Evolutionary conservation across 139 green algal species (phyloP).

Genomic region (Chlamydomonas eustigma): DNA sequence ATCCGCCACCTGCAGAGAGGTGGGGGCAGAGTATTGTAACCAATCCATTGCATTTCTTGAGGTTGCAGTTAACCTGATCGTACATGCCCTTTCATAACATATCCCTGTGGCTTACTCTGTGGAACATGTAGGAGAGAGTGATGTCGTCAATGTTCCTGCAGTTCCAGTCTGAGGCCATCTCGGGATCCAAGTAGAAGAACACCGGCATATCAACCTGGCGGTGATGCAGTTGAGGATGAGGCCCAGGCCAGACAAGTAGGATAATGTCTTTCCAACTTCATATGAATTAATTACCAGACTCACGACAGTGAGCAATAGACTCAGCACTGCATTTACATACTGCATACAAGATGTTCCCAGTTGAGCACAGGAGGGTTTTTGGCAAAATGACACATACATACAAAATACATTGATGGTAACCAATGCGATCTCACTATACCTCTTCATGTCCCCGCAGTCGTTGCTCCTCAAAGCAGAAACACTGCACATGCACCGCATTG

Average conservation of each 20-base stretch:
- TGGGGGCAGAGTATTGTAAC: background rate
- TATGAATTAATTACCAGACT: too few relatives aligned
- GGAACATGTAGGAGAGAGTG: slow-evolving; percentile 96
- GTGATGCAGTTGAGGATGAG: too few relatives aligned
- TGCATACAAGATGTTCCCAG: too few relatives aligned
- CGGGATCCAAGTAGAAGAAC: slow-evolving; percentile 98
- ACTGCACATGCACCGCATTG: slow-evolving; percentile 46
- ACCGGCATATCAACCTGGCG: slow-evolving; percentile 97
- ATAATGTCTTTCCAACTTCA: too few relatives aligned
- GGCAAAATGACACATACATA: too few relatives aligned
- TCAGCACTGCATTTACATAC: too few relatives aligned
- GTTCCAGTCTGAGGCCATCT: slow-evolving; percentile 86
- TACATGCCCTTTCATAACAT: too few relatives aligned
- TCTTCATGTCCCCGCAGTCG: slow-evolving; percentile 54
- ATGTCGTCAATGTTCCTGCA: slow-evolving; percentile 83
- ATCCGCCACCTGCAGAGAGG: slow-evolving; percentile 6
- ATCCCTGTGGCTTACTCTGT: slow-evolving; percentile 34
- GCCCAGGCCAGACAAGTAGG: too few relatives aligned
- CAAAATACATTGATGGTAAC: too few relatives aligned
- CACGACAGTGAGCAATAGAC: too few relatives aligned
- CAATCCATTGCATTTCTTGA: background rate
- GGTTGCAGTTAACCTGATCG: background rate
- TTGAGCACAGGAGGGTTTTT: too few relatives aligned
- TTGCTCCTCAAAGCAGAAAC: slow-evolving; percentile 97
- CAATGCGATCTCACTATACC: too few relatives aligned